phyloP scores from a whole-genome alignment of 2,329 filamentous ascomycete genomes.

The Coleophoma cylindrospora region DNA sequence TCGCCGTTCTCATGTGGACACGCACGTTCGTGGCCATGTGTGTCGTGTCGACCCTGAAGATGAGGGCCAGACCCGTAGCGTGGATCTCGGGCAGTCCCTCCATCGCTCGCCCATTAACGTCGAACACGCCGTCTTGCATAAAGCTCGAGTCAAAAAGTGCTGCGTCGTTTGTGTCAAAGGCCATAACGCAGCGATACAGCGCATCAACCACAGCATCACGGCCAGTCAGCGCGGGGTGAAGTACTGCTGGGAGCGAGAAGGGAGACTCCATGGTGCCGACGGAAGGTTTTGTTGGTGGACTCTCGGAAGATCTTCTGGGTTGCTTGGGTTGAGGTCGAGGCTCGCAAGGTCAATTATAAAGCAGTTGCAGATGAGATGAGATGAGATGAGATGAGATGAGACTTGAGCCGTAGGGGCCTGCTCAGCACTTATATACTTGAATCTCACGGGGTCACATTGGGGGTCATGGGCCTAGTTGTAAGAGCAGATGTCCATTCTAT shows the following conservation, averaged over 20 bases:
- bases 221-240: constrained; percentile 14
- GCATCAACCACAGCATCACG: constrained; percentile 29
- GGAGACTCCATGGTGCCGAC: background rate
- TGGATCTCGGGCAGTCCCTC: constrained; percentile 18
- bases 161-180: constrained; percentile 23
- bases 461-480: too few relatives aligned
- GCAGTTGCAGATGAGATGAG: background rate
- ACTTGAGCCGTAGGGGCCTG: background rate
- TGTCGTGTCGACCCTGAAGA: constrained; percentile 14
- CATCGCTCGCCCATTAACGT: constrained; percentile 14
- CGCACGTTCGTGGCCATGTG: constrained; percentile 1
- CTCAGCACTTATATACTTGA: background rate
- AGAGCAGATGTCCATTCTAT: too few relatives aligned
- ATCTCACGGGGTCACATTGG: background rate
- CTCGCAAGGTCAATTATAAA: background rate
- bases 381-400: background rate
- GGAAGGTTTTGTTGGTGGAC: background rate
- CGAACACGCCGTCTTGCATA: constrained; percentile 15
- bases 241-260: constrained; percentile 4
- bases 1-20: background rate
- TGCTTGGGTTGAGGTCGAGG: background rate
- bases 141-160: constrained; percentile 26
- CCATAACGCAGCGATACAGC: constrained; percentile 22
- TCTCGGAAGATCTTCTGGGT: background rate
- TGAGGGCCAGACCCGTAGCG: constrained; percentile 9